phyloP scores from a whole-genome alignment of 75 land plant genomes.

The Sequoia sempervirens region DNA sequence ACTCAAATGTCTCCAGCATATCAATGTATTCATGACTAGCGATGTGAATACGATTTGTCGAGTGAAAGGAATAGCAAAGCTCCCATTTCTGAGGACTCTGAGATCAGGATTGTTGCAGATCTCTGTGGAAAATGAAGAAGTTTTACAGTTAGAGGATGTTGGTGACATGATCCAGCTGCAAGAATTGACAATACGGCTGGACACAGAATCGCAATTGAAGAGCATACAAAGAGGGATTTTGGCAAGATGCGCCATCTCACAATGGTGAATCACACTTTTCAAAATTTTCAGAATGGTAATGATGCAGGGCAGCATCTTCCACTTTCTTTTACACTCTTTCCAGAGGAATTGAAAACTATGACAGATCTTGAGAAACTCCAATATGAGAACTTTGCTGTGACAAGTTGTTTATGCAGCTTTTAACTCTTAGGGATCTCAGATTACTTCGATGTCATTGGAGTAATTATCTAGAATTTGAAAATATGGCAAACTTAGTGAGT shows the following conservation, averaged over 20 bases:
- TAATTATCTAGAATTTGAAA: background rate
- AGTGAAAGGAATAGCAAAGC: constrained; percentile 47
- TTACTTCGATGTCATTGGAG: background rate
- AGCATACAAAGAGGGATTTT: background rate
- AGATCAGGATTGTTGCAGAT: background rate
- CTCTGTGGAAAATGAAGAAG: too few relatives aligned
- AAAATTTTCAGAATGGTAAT: too few relatives aligned
- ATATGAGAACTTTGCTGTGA: too few relatives aligned
- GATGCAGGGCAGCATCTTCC: too few relatives aligned
- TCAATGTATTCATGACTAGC: background rate
- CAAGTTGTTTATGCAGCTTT: too few relatives aligned
- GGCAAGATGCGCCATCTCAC: background rate
- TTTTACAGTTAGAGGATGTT: background rate
- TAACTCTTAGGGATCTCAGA: background rate
- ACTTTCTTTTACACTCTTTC: background rate
- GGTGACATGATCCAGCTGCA: background rate
- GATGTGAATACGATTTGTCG: too few relatives aligned
- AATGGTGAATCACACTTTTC: background rate
- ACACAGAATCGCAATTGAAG: background rate
- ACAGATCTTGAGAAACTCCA: too few relatives aligned
- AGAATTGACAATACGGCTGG: background rate
- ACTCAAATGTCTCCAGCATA: background rate
- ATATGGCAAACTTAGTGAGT: background rate
- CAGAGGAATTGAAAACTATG: background rate
- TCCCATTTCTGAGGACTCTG: constrained; percentile 41